Conservation (phyloP, 75 land plant genomes). For the Azolla pinnata region DNA sequence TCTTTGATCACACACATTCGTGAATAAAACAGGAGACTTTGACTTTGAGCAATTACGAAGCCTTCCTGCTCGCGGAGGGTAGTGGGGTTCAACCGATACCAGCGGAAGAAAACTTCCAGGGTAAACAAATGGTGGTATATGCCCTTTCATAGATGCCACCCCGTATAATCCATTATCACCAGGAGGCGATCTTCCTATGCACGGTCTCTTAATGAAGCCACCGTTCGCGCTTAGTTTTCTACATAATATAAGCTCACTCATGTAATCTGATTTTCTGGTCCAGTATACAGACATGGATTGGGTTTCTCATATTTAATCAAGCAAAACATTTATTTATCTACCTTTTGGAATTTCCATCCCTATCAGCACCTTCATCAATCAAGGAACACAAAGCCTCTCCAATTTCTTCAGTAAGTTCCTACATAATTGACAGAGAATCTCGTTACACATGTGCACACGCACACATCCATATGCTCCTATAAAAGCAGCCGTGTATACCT, state of each 20-base stretch:
- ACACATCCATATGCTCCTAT: background rate
- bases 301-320: background rate
- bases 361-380: constrained; percentile 48
- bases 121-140: constrained; percentile 7
- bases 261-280: background rate
- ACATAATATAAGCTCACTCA: constrained; percentile 3
- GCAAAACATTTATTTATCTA: constrained; percentile 9
- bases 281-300: background rate
- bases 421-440: constrained; percentile 10
- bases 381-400: constrained; percentile 76
- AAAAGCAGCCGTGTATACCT: constrained; percentile 25
- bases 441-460: background rate
- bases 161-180: constrained; percentile 14
- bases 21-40: background rate
- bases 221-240: constrained; percentile 1
- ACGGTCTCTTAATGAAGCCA: constrained; percentile 9
- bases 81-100: constrained; percentile 9
- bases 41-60: too few relatives aligned
- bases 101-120: constrained; percentile 26
- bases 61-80: constrained; percentile 17
- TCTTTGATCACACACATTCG: background rate
- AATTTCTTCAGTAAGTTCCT: constrained; percentile 71
- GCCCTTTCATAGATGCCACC: constrained; percentile 11
- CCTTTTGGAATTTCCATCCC: constrained; percentile 38
- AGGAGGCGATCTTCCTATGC: background rate